Evolutionary conservation across 2,329 filamentous ascomycete genomes (phyloP).

Genomic region (Epicoccum nigrum): DNA sequence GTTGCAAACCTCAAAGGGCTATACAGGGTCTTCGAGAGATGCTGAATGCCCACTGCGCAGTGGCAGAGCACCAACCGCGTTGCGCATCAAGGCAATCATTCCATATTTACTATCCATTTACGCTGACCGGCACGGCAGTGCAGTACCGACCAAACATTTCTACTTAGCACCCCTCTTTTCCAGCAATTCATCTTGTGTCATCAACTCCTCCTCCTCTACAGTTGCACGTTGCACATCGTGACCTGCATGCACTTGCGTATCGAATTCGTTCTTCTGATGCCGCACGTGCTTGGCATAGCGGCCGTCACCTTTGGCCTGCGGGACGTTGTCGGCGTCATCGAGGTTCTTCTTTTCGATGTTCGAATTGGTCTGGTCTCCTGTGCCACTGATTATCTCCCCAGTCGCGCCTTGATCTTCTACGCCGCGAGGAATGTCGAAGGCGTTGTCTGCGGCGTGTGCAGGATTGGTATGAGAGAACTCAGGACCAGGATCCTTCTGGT

Average conservation of each 20-base stretch:
- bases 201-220: slow-evolving; percentile 30
- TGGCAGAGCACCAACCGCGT: too few species aligned
- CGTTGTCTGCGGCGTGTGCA: slow-evolving; percentile 56
- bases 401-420: slow-evolving; percentile 41
- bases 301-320: slow-evolving; percentile 31
- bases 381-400: slow-evolving; percentile 45
- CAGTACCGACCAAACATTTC: background rate
- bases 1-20: slow-evolving; percentile 90
- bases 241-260: slow-evolving; percentile 22
- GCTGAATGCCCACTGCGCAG: slow-evolving; percentile 55
- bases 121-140: background rate
- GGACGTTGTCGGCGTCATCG: slow-evolving; percentile 30
- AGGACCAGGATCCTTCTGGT: slow-evolving; percentile 48
- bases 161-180: slow-evolving; percentile 32
- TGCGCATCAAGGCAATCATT: too few species aligned
- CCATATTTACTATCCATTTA: too few species aligned
- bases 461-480: slow-evolving; percentile 45
- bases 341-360: slow-evolving; percentile 43
- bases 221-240: slow-evolving; percentile 33
- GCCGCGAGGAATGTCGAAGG: slow-evolving; percentile 53
- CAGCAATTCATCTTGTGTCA: slow-evolving; percentile 32
- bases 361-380: slow-evolving; percentile 39
- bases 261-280: slow-evolving; percentile 22
- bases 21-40: slow-evolving; percentile 94
- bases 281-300: slow-evolving; percentile 31